Base-by-base conservation (phyloP, 805 yeast species). In the Metschnikowia continentalis region DNA sequence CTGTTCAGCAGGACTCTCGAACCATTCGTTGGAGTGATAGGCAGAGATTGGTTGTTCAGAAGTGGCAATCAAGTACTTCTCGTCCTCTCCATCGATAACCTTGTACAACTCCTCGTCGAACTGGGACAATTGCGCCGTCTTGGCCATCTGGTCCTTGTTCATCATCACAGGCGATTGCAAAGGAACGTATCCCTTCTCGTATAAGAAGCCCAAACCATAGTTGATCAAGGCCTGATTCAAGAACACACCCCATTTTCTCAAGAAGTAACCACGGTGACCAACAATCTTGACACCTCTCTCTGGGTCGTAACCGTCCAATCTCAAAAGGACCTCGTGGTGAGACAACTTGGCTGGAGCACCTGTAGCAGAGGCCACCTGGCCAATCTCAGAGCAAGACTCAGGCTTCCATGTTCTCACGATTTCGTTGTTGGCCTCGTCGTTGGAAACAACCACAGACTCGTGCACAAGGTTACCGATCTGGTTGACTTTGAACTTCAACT, bases 71-170 rank as follows among this genome's bases (percentile, higher is more conserved):
- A 94, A 80, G 69, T 94, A 94, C 77, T 92, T 94, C 76, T 94
- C 99, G 67, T 92, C 99, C 45, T 86, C 91, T 67, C 99, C 99
- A 68, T 94, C 99, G 46, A 88, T 75, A 52, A 94, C 98, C 76
- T 94, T 94, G 78, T 94, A 94, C 65, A 94, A 80, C 74, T 94
- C 99, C 78, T 94, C 99, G 71, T 94, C 99, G 63, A 94, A 94
- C 67, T 94, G 91, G 35, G 97, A 90, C 69, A 94, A 83, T 76
- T 94, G 99, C 7, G 99, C 99, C 60, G 99, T 94, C 75, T 89
- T 91, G 61, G 98, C 98, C 99, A 94, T 94, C 51, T 90, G 96
- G 52, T 94, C 98, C 76, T 94, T 94, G 83, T 94, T 94, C 97
- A 94, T 90, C 99, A 94, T 94, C 42, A 92, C 97, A 52, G 99